These are phyloP conservation scores for Puccinia novopanici DNA, from an alignment of 1,284 basidiomycete species.

Conservation along the genomic window DNA sequence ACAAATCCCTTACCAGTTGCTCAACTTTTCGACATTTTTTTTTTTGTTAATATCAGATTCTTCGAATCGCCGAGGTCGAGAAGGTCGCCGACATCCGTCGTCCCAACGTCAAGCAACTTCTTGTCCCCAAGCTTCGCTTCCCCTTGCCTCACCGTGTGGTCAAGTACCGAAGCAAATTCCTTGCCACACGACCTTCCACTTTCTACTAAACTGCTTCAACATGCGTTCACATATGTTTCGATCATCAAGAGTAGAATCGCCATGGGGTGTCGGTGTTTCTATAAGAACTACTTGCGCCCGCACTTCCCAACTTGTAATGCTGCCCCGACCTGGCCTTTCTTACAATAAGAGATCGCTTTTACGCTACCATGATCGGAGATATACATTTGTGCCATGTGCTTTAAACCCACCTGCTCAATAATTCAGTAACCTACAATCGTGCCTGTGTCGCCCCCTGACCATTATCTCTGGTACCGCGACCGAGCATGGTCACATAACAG, in stretches of 20 bases:
- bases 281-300: background rate
- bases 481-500: background rate
- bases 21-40: too few species aligned
- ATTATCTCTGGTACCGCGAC: background rate
- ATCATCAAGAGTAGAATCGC: background rate
- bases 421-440: background rate
- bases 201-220: constrained; percentile 58
- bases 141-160: constrained; percentile 85
- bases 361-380: background rate
- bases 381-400: background rate
- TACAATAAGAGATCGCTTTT: background rate
- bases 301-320: background rate
- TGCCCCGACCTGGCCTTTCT: background rate
- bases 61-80: too few species aligned
- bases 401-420: background rate
- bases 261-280: background rate
- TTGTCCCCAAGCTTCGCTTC: constrained; percentile 89
- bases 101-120: constrained; percentile 96
- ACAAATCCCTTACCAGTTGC: too few species aligned
- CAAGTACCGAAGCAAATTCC: constrained; percentile 60
- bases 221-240: background rate
- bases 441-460: background rate
- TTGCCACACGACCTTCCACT: constrained; percentile 61
- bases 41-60: constrained; percentile 76
- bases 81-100: too few species aligned